These are phyloP conservation scores for Ascochyta pisi DNA, from an alignment of 2,329 filamentous ascomycete species.

Conservation along the genomic window DNA sequence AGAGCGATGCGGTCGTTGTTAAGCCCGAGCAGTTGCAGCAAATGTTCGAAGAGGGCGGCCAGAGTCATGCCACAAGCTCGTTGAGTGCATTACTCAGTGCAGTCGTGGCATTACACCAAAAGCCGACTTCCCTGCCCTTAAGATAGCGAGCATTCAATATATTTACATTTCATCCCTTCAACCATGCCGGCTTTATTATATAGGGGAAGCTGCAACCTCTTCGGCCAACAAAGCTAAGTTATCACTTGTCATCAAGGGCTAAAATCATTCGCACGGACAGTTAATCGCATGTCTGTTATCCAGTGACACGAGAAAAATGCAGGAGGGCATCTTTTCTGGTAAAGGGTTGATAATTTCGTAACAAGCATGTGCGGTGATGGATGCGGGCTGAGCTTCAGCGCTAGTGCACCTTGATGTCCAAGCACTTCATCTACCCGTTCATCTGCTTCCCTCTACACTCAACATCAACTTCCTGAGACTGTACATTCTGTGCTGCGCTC, in stretches of 20 bases:
- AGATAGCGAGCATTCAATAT: conserved; percentile 11
- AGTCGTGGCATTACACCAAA: conserved; percentile 67
- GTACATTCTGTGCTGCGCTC: background rate
- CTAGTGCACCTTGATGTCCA: conserved; percentile 10
- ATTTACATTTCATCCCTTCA: background rate
- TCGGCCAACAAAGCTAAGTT: too few species aligned
- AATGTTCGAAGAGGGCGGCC: conserved; percentile 69
- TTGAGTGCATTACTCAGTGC: conserved; percentile 79
- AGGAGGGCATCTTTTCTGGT: too few species aligned
- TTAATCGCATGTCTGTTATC: too few species aligned
- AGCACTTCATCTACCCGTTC: background rate
- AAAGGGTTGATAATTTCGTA: too few species aligned
- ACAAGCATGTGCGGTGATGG: too few species aligned
- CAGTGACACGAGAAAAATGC: too few species aligned
- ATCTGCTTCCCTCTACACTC: background rate
- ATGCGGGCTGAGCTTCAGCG: background rate
- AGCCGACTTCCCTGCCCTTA: conserved; percentile 6
- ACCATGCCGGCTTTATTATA: background rate
- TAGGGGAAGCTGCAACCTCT: background rate
- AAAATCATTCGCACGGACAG: too few species aligned
- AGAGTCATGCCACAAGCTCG: conserved; percentile 72
- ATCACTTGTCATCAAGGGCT: too few species aligned
- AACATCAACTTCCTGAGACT: background rate
- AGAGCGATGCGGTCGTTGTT: conserved; percentile 66
- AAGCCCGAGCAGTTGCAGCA: conserved; percentile 71